phyloP scores from a whole-genome alignment of 768 basidiomycete genomes.

The Tricholoma bakamatsutake region DNA sequence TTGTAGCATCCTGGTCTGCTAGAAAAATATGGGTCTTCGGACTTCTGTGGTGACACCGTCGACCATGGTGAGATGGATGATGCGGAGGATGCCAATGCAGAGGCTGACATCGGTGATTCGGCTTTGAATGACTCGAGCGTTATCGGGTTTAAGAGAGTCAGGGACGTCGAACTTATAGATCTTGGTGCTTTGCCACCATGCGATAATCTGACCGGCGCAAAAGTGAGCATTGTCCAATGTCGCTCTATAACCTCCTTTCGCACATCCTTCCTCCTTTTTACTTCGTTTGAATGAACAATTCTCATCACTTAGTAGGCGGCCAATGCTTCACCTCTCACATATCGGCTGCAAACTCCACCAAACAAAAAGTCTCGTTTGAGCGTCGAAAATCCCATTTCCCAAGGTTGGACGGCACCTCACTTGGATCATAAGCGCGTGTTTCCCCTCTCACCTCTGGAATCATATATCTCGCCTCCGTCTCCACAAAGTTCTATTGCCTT shows the following conservation, averaged over 20 bases:
- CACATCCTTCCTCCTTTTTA: neutral
- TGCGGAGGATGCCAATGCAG: neutral
- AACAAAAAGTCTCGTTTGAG: neutral
- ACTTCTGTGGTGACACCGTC: neutral
- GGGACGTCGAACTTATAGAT: neutral
- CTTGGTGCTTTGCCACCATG: neutral
- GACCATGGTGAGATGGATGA: neutral
- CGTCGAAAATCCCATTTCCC: neutral
- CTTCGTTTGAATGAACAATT: neutral
- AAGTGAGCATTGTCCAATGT: neutral
- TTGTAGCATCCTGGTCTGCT: neutral
- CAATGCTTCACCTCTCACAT: neutral
- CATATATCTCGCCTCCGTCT: neutral
- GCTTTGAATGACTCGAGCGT: neutral
- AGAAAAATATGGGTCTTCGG: neutral
- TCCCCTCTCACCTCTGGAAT: neutral
- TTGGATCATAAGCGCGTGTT: neutral
- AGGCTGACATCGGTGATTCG: neutral
- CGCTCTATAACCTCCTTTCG: neutral
- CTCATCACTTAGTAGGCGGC: neutral
- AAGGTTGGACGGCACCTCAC: neutral
- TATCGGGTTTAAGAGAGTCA: neutral
- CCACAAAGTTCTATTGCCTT: neutral
- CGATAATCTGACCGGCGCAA: neutral
- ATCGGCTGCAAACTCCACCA: neutral